Conservation (phyloP, 1,284 basidiomycete species). For the Cerioporus squamosus region DNA sequence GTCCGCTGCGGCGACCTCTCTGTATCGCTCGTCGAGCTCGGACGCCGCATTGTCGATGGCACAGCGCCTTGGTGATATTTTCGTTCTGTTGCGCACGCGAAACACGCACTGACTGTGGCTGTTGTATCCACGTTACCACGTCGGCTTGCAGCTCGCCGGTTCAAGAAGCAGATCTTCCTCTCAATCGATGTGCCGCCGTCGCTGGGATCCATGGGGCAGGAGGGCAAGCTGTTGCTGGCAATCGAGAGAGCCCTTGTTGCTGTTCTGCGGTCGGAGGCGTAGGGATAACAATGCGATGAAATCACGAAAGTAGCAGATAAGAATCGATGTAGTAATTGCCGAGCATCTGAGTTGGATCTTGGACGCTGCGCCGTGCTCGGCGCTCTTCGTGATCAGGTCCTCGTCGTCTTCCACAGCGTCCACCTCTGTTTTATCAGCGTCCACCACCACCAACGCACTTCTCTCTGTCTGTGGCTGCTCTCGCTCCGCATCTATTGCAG, state of each 20-base stretch:
- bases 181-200: slow-evolving; percentile 64
- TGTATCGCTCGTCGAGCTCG: slow-evolving; percentile 67
- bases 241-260: slow-evolving; percentile 62
- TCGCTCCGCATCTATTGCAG: neutral
- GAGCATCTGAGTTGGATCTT: slow-evolving; percentile 25
- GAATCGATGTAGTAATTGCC: slow-evolving; percentile 14
- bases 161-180: slow-evolving; percentile 70
- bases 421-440: slow-evolving; percentile 16
- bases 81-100: slow-evolving; percentile 8
- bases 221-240: slow-evolving; percentile 50
- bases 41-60: slow-evolving; percentile 77
- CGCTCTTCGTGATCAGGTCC: slow-evolving; percentile 34
- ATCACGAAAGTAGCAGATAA: slow-evolving; percentile 11
- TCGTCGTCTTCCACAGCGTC: slow-evolving; percentile 26
- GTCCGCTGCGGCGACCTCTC: slow-evolving; percentile 59
- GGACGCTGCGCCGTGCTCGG: slow-evolving; percentile 24
- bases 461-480: slow-evolving; percentile 7
- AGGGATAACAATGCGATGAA: neutral
- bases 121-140: slow-evolving; percentile 8
- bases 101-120: slow-evolving; percentile 22
- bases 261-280: slow-evolving; percentile 46
- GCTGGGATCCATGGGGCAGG: slow-evolving; percentile 48
- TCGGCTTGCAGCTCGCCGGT: slow-evolving; percentile 53
- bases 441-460: slow-evolving; percentile 18
- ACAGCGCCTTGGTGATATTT: slow-evolving; percentile 72